Percentiles rank a stretch among this genome's conserved stretches.
Conservation (phyloP, 1,284 basidiomycete genomes). For the Ustilago trichophora region DNA sequence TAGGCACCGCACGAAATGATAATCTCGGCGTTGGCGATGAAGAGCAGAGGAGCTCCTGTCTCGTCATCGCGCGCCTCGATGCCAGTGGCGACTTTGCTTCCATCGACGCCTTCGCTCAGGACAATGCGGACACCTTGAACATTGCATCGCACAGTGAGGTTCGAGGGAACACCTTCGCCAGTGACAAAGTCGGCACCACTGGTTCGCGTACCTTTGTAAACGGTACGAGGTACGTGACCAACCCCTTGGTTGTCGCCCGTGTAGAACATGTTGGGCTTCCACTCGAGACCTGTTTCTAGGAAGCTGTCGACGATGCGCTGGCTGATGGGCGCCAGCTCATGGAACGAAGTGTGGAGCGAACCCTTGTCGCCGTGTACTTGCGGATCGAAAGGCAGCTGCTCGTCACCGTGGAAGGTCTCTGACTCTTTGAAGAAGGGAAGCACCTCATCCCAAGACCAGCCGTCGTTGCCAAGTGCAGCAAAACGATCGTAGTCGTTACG, state of each 20-base stretch:
- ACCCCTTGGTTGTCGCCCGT: slow-evolving; percentile 12
- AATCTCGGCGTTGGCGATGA: slow-evolving; percentile 42
- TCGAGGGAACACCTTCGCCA: slow-evolving; percentile 2
- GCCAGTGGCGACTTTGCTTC: no score
- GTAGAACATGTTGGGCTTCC: slow-evolving; percentile 24
- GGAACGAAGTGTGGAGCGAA: slow-evolving; percentile 17
- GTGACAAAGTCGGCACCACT: slow-evolving; percentile 20
- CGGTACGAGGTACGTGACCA: slow-evolving; percentile 21
- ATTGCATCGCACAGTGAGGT: no score
- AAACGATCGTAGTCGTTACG: no score
- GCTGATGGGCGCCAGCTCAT: slow-evolving; percentile 9
- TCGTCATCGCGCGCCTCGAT: slow-evolving; percentile 6
- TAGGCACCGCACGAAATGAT: slow-evolving; percentile 54
- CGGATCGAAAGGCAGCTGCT: slow-evolving; percentile 21
- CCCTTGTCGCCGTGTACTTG: slow-evolving; percentile 6
- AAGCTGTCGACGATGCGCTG: slow-evolving; percentile 19
- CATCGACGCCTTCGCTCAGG: no score
- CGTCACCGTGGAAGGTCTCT: no score
- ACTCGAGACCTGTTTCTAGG: slow-evolving; percentile 12
- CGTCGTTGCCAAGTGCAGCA: no score
- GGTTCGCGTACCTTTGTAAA: slow-evolving; percentile 24
- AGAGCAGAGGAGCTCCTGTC: slow-evolving; percentile 7
- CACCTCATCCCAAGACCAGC: no score
- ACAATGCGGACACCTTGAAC: no score
- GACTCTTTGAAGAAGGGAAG: no score